Base-by-base conservation (phyloP, 2,329 filamentous ascomycete species). In the Blastomyces silverae region DNA sequence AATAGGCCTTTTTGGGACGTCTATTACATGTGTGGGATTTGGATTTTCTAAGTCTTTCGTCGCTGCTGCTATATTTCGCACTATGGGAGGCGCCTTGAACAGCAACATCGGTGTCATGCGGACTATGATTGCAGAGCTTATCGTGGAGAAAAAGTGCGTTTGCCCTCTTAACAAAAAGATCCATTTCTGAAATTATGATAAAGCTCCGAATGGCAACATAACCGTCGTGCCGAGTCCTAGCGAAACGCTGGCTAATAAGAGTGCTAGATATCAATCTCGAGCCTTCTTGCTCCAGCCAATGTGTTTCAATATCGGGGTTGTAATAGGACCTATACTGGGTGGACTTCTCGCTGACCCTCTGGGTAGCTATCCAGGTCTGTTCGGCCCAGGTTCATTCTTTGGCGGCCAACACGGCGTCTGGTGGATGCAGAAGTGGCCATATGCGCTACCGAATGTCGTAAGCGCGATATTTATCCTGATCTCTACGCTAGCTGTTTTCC, bases 91-190 rank as follows among this genome's bases (percentile, higher is more conserved):
- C 0, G 78, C 84, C 13, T 74, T 90, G 60, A 91, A 91, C 73
- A 89, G 88, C 1, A 91, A 90, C 71, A 83, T 90, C 1, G 88
- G 88, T 0, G 87, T 91, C 2, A 88, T 91, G 86, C 79, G 88
- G 66, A 90, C 87, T 6, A 88, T 90, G 83, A 88, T 90, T 57
- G 83, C 84, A 1, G 89, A 91, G 74, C 87, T 89, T 44, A 85
- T 91, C 48, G 80, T 82, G 61, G 88, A 90, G 76, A 89, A 88
- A 75, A 88, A 84, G 79, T 88, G 70, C 48, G 73, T 66, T 55
- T n/a, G 42, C 31, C 37, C 37, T 28, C 37, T 31, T 28, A 42
- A 8, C 13, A 20, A 56, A 37, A 17, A 10, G 15, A 22, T 3
- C 1, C 8, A 34, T 31, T 34, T 31, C 7, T 55, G 28, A 55